Evolutionary conservation across 352 stramenopile species (phyloP).

Genomic region (Phytophthora pini): DNA sequence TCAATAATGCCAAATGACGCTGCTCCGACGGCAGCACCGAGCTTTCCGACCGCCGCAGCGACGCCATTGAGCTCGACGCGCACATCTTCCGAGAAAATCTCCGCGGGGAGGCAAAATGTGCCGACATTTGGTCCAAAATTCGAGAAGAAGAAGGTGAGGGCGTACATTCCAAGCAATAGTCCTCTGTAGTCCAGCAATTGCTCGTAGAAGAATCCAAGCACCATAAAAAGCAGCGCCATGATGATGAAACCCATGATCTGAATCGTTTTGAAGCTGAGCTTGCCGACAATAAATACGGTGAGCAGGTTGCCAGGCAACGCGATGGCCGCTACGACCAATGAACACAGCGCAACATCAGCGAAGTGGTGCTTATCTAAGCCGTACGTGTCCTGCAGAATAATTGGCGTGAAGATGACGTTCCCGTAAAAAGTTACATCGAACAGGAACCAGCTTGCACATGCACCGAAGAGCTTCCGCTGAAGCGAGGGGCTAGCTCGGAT

Average conservation of each 20-base stretch:
- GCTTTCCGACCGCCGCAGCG: constrained; percentile 76
- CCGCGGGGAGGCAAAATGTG: constrained; percentile 85
- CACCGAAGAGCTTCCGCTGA: constrained; percentile 75
- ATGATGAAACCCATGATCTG: constrained; percentile 82
- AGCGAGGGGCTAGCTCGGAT: constrained; percentile 40
- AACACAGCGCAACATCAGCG: constrained; percentile 65
- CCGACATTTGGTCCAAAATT: constrained; percentile 90
- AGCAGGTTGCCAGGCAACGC: constrained; percentile 78
- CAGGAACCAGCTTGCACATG: constrained; percentile 90
- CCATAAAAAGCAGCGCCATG: constrained; percentile 74
- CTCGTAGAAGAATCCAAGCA: constrained; percentile 61
- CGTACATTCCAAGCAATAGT: constrained; percentile 72
- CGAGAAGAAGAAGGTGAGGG: constrained; percentile 89
- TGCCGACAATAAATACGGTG: constrained; percentile 66
- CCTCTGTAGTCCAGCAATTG: constrained; percentile 48
- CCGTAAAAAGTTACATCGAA: constrained; percentile 93
- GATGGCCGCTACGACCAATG: constrained; percentile 71
- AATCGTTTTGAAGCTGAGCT: constrained; percentile 78
- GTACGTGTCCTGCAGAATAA: constrained; percentile 79
- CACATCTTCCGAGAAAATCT: constrained; percentile 77
- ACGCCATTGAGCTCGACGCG: constrained; percentile 87
- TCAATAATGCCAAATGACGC: constrained; percentile 73
- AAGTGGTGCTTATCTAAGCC: constrained; percentile 65
- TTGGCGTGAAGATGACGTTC: constrained; percentile 89
- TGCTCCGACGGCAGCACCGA: constrained; percentile 68